Evolutionary conservation across 1,139 yeast species (phyloP).

Genomic region (Yueomyces sp.): DNA sequence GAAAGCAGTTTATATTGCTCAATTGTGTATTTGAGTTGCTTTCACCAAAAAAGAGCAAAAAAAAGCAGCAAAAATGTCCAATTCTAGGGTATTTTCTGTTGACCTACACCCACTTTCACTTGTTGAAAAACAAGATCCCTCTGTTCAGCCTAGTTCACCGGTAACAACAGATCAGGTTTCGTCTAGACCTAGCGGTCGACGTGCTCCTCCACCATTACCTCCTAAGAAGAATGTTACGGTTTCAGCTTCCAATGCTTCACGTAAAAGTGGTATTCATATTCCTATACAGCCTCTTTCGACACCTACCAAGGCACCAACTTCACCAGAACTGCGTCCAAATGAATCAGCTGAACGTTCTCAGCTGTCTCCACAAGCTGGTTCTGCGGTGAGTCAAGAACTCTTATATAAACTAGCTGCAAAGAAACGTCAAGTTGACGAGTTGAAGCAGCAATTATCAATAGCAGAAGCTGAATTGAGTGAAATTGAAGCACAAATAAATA

Average conservation of each 20-base stretch:
- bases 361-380: background rate
- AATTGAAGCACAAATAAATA: conserved; percentile 23
- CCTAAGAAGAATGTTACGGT: conserved; percentile 1
- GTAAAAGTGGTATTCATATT: conserved; percentile 7
- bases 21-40: no score
- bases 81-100: background rate
- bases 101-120: conserved; percentile 1
- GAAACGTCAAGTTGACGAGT: conserved; percentile 32
- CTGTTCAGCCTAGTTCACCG: no score
- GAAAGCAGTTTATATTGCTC: no score
- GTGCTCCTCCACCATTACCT: background rate
- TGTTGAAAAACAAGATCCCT: background rate
- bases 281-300: conserved; percentile 8
- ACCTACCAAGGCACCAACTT: conserved; percentile 3
- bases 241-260: background rate
- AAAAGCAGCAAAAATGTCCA: no score
- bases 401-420: conserved; percentile 31
- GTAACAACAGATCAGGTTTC: background rate
- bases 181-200: background rate
- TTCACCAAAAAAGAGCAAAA: no score
- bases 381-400: conserved; percentile 8
- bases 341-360: background rate
- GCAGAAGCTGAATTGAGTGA: conserved; percentile 28
- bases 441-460: conserved; percentile 24
- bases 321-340: conserved; percentile 1